Conservation (phyloP, 169 alveolate genomes). For the Plasmodium billcollinsi region DNA sequence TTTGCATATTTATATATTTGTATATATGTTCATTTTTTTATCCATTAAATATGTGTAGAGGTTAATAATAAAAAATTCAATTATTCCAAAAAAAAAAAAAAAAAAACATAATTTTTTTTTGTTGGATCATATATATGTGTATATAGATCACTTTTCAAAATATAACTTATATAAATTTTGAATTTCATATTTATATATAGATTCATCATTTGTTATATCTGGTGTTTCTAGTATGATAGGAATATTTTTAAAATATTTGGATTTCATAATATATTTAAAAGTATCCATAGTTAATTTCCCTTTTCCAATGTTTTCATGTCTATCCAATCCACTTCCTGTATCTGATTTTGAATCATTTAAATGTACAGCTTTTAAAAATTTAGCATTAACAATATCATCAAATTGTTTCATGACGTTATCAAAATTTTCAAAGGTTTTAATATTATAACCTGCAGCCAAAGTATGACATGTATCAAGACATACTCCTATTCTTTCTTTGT, state of each 20-base stretch:
- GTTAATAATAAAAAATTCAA: too few relatives aligned
- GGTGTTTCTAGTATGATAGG: slow-evolving; percentile 93
- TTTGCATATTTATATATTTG: too few relatives aligned
- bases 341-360: slow-evolving; percentile 92
- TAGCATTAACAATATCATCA: slow-evolving; percentile 86
- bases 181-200: slow-evolving; percentile 88
- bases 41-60: too few relatives aligned
- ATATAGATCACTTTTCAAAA: slow-evolving; percentile 6
- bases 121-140: background rate
- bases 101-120: background rate
- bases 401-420: slow-evolving; percentile 88
- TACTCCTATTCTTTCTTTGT: slow-evolving; percentile 91
- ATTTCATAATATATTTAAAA: slow-evolving; percentile 89
- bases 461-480: slow-evolving; percentile 94
- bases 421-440: slow-evolving; percentile 86
- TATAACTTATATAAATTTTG: slow-evolving; percentile 84
- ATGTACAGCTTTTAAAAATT: slow-evolving; percentile 91
- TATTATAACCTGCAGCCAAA: slow-evolving; percentile 93
- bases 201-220: slow-evolving; percentile 86
- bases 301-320: slow-evolving; percentile 93
- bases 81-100: background rate
- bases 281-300: slow-evolving; percentile 91
- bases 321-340: slow-evolving; percentile 90
- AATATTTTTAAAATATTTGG: slow-evolving; percentile 88
- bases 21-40: too few relatives aligned